phyloP scores from a whole-genome alignment of 2,329 filamentous ascomycete species.

The Pseudogymnoascus sp. region DNA sequence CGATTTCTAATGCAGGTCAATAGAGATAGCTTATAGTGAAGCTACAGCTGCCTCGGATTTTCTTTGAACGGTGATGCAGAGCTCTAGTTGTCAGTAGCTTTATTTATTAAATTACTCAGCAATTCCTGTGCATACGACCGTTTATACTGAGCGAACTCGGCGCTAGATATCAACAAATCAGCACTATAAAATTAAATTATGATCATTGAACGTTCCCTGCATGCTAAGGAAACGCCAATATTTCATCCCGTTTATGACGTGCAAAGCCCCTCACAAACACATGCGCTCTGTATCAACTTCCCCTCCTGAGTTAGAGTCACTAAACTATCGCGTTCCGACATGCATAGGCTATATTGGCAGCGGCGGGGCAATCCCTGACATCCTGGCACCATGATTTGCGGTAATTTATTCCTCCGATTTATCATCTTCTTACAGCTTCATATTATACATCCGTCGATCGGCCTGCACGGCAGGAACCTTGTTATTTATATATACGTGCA shows the following conservation, averaged over 20 bases:
- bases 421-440: neutral
- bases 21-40: neutral
- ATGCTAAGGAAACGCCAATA: neutral
- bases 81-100: neutral
- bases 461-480: neutral
- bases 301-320: neutral
- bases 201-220: neutral
- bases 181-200: neutral
- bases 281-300: neutral
- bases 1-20: constrained; percentile 1
- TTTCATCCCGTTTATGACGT: neutral
- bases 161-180: neutral
- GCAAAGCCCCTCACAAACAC: neutral
- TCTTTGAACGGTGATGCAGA: neutral
- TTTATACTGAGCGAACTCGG: neutral
- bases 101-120: neutral
- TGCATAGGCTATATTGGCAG: neutral
- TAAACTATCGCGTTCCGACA: neutral
- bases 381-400: constrained; percentile 2
- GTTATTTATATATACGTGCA: neutral
- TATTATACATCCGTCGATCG: constrained; percentile 6
- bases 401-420: constrained; percentile 7
- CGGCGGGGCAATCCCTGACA: neutral
- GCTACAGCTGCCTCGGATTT: neutral
- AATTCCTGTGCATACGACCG: neutral